Evolutionary conservation across 2,329 filamentous ascomycete species (phyloP).

Genomic region (Lasiodiplodia sp.): DNA sequence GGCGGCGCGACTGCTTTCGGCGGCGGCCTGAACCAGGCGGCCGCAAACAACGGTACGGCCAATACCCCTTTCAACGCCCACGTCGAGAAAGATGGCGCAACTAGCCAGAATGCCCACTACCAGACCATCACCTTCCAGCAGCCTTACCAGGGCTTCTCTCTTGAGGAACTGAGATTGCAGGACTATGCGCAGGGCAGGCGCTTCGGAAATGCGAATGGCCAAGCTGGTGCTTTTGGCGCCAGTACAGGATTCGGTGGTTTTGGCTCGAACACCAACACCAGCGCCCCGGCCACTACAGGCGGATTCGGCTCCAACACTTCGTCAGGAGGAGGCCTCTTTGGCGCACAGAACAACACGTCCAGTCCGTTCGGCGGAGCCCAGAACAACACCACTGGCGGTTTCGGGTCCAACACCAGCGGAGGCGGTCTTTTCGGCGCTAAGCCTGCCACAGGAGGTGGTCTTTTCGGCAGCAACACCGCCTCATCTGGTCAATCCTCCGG

Average conservation of each 20-base stretch:
- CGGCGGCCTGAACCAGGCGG: constrained; percentile 52
- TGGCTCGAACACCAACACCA: constrained; percentile 48
- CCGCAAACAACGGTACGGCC: constrained; percentile 69
- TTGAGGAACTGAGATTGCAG: constrained; percentile 71
- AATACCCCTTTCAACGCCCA: constrained; percentile 70
- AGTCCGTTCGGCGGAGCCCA: constrained; percentile 32
- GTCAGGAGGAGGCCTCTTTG: constrained; percentile 54
- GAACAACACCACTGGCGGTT: constrained; percentile 40
- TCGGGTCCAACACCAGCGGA: constrained; percentile 39
- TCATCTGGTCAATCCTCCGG: constrained; percentile 37
- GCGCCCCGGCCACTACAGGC: constrained; percentile 38
- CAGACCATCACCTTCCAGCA: constrained; percentile 82
- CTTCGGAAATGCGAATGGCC: constrained; percentile 81
- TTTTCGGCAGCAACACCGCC: constrained; percentile 37
- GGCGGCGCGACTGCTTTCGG: constrained; percentile 49
- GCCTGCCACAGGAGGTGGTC: constrained; percentile 36
- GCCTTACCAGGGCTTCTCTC: constrained; percentile 86
- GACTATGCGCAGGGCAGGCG: constrained; percentile 90
- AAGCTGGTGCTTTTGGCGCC: constrained; percentile 81
- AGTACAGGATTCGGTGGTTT: constrained; percentile 63
- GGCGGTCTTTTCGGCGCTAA: constrained; percentile 42
- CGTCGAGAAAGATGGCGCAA: constrained; percentile 73
- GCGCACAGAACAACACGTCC: constrained; percentile 43
- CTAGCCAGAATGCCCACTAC: constrained; percentile 67
- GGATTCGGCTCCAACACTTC: constrained; percentile 58